Evolutionary conservation across 257 asterid species (phyloP), one percentile per base, ranked within the genome.

Genomic region (Lycium ferocissimum): DNA sequence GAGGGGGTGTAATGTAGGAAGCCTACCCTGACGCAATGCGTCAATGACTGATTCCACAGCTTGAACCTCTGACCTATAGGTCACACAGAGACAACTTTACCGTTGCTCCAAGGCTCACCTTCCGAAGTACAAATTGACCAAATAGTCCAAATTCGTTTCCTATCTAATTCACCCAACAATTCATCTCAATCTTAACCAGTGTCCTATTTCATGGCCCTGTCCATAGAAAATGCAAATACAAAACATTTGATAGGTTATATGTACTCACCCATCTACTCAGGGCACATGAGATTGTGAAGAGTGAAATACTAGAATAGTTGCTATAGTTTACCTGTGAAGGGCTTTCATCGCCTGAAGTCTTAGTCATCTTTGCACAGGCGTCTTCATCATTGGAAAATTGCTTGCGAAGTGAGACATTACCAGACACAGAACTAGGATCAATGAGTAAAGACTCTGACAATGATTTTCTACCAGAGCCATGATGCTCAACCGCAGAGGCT

Each of bases 391-490:
- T 91, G 63, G 92, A 93, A 73, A 95, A 92, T 83, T 95, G 97
- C 89, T 93, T 97, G 80, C 98, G 94, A 56, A 95, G 98, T 45
- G 98, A 94, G 83, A 92, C 93, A 87, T 94, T 94, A 47, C 96
- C 97, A 78, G 96, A 81, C 69, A 90, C 89, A 79, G 94, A 85
- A 89, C 91, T 90, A 9, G 94, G 91, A 84, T 97, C 96, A 56
- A 79, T 89, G 81, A 89, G 93, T 85, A 95, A 92, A 82, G 98
- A 94, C 81, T 97, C 98, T 20, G 98, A 97, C 84, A 97, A 88
- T 15, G 99, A 97, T 89, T 91, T 97, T 90, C 99, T 85, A 89
- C 98, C 99, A 86, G 99, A 95, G 85, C 97, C 98, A 86, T 93
- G 95, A 61, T 92, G 97, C 88, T 94, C 99, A 43, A 93, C 87